These are phyloP conservation scores for Aureobasidium sp. DNA, from an alignment of 2,329 filamentous ascomycete genomes.

Conservation along the genomic window DNA sequence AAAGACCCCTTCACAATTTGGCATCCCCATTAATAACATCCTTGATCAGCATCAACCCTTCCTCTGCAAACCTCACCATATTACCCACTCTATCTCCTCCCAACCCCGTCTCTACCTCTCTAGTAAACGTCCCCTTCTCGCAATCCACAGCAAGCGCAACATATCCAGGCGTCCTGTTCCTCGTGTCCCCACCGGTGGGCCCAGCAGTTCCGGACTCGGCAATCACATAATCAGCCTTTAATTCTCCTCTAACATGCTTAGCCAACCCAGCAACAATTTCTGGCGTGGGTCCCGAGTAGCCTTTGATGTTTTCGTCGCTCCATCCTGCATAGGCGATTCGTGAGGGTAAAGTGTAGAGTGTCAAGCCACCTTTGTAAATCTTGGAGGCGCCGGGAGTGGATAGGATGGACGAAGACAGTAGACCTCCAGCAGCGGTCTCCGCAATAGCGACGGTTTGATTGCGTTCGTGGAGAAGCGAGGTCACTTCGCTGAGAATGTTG, in stretches of 20 bases:
- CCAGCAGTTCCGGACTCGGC: conserved; percentile 59
- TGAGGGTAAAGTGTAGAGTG: conserved; percentile 54
- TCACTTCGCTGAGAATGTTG: conserved; percentile 43
- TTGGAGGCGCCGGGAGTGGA: conserved; percentile 51
- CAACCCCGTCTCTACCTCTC: conserved; percentile 51
- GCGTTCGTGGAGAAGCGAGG: conserved; percentile 46
- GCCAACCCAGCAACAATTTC: conserved; percentile 52
- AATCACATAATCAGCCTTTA: conserved; percentile 52
- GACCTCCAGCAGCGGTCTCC: conserved; percentile 58
- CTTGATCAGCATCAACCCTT: conserved; percentile 49
- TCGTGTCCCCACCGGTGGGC: conserved; percentile 50
- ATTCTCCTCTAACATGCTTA: conserved; percentile 47
- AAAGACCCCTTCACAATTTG: conserved; percentile 28
- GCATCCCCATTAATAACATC: conserved; percentile 47
- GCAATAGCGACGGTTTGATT: conserved; percentile 54
- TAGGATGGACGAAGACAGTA: conserved; percentile 54
- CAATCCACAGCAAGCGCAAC: conserved; percentile 56
- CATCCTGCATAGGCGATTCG: conserved; percentile 55
- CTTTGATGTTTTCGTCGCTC: conserved; percentile 46
- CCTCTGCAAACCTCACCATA: conserved; percentile 57
- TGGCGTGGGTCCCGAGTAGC: conserved; percentile 54
- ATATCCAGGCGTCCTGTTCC: conserved; percentile 56
- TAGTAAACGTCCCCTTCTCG: conserved; percentile 44
- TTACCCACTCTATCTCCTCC: conserved; percentile 51
- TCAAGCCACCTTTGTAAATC: conserved; percentile 57